Evolutionary conservation across 768 basidiomycete species (phyloP).

Genomic region (Paxillus rubicundulus): DNA sequence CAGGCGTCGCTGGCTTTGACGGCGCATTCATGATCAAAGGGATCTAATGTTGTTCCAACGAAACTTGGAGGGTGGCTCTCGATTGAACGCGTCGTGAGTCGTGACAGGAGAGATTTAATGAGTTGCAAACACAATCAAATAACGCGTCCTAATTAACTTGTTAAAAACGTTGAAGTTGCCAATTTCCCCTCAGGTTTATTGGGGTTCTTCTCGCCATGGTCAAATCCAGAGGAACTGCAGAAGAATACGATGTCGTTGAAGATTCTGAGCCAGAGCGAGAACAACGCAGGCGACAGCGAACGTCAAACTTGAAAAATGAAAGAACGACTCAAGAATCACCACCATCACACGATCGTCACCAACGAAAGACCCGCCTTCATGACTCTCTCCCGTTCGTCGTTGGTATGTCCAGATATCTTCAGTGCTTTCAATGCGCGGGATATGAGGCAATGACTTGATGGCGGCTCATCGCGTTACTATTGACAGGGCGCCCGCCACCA

Average conservation of each 20-base stretch:
- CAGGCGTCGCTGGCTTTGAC: slow-evolving; percentile 21
- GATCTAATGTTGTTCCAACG: slow-evolving; percentile 6
- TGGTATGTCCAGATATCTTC: not conserved
- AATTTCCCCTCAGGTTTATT: too few relatives aligned
- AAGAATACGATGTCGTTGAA: slow-evolving; percentile 46
- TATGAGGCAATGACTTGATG: not conserved
- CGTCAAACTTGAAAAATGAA: not conserved
- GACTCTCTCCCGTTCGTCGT: not conserved
- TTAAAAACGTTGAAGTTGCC: not conserved
- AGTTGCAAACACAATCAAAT: slow-evolving; percentile 34
- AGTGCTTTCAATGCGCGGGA: not conserved
- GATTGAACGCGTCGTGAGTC: not conserved
- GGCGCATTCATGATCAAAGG: slow-evolving; percentile 20
- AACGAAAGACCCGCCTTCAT: not conserved
- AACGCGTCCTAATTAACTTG: slow-evolving; percentile 45
- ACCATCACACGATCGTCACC: not conserved
- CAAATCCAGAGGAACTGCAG: not conserved
- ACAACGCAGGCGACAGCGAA: slow-evolving; percentile 25
- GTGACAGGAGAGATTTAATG: slow-evolving; percentile 4
- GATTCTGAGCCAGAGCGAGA: slow-evolving; percentile 75
- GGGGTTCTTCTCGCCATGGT: not conserved
- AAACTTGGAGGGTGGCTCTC: not conserved
- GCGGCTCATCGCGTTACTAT: not conserved
- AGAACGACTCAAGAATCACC: not conserved
- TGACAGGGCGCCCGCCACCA: not conserved